These are phyloP conservation scores for Talaromyces stipitatus DNA, from an alignment of 495 filamentous ascomycete species.

Conservation along the genomic window DNA sequence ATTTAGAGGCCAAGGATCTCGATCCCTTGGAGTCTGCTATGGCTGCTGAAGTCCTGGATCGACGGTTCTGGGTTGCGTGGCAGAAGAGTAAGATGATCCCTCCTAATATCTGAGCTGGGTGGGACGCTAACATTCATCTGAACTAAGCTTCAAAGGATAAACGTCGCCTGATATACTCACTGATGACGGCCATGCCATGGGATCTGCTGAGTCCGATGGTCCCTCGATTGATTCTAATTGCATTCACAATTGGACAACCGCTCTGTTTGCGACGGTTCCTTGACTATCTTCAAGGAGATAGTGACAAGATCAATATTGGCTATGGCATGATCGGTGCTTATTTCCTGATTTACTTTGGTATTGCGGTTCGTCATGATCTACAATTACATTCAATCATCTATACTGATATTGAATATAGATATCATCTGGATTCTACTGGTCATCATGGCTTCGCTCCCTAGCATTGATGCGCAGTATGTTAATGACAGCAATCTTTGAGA, in stretches of 20 bases:
- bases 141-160: not conserved
- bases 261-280: slow-evolving; percentile 42
- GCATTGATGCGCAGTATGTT: slow-evolving; percentile 53
- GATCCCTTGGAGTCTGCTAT: slow-evolving; percentile 20
- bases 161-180: slow-evolving; percentile 8
- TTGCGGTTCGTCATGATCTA: slow-evolving; percentile 36
- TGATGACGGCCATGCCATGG: slow-evolving; percentile 16
- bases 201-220: slow-evolving; percentile 33
- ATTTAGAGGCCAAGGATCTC: slow-evolving; percentile 23
- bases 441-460: slow-evolving; percentile 47
- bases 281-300: slow-evolving; percentile 16
- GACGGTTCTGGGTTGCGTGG: slow-evolving; percentile 11
- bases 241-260: slow-evolving; percentile 48
- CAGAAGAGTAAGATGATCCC: not conserved
- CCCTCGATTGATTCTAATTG: slow-evolving; percentile 41
- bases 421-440: slow-evolving; percentile 40
- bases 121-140: not conserved
- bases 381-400: not conserved
- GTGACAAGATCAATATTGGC: slow-evolving; percentile 20
- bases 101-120: not conserved
- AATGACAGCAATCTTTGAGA: slow-evolving; percentile 46
- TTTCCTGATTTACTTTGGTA: slow-evolving; percentile 50
- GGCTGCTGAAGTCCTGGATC: slow-evolving; percentile 15
- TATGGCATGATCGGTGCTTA: slow-evolving; percentile 63
- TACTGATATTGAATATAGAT: slow-evolving; percentile 4